phyloP scores from a whole-genome alignment of 1,284 basidiomycete species.

The Tylopilus sp. region DNA sequence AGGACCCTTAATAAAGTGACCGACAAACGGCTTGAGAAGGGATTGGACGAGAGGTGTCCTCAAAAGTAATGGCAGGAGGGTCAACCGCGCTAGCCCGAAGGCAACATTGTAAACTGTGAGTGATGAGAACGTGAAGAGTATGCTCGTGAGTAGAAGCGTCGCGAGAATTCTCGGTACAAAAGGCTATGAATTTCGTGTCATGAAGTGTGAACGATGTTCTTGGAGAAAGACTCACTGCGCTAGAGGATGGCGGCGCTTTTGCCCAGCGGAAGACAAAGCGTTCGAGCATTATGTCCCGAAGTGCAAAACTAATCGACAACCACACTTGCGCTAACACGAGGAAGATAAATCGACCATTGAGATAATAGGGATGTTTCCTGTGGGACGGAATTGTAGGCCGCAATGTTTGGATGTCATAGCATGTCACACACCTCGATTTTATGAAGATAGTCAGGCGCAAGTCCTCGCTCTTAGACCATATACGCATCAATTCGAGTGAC shows the following conservation, averaged over 20 bases:
- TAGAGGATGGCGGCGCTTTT: constrained; percentile 13
- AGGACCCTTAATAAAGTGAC: constrained; percentile 56
- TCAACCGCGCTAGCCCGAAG: constrained; percentile 42
- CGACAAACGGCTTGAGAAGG: constrained; percentile 53
- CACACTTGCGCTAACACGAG: constrained; percentile 49
- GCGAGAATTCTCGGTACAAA: constrained; percentile 19
- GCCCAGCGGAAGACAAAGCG: constrained; percentile 46
- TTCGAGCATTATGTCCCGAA: constrained; percentile 55
- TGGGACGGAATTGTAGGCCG: neutral
- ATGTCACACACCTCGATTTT: constrained; percentile 52
- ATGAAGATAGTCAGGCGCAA: constrained; percentile 51
- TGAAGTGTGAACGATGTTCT: neutral
- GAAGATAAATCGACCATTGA: constrained; percentile 62
- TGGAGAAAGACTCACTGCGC: constrained; percentile 16
- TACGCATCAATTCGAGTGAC: constrained; percentile 39
- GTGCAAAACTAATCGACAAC: constrained; percentile 42
- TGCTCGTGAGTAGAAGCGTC: constrained; percentile 35
- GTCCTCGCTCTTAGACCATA: constrained; percentile 33
- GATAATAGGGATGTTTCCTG: constrained; percentile 66
- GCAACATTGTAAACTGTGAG: constrained; percentile 37
- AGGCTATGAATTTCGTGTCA: constrained; percentile 16
- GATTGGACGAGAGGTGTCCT: constrained; percentile 47
- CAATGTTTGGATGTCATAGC: neutral
- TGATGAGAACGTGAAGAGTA: constrained; percentile 40
- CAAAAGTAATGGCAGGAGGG: constrained; percentile 49